Conservation (phyloP, 768 basidiomycete species). For the Lactarius vividus region DNA sequence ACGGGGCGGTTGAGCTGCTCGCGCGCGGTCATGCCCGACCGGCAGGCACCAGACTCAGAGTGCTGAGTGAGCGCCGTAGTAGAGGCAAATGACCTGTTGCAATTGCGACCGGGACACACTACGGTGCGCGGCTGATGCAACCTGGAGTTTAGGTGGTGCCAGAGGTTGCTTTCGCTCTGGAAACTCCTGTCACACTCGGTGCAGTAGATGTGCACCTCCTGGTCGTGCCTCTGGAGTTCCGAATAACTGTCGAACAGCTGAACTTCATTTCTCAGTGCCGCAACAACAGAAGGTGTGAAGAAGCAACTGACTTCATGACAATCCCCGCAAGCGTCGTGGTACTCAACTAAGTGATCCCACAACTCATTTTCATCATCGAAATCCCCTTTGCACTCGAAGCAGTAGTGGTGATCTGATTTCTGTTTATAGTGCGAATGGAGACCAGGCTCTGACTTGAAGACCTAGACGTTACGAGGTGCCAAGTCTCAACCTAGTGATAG, state of each 20-base stretch:
- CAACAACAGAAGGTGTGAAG: neutral
- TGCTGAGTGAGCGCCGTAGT: constrained; percentile 57
- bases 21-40: constrained; percentile 47
- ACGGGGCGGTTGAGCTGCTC: constrained; percentile 24
- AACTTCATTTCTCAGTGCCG: neutral
- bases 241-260: constrained; percentile 2
- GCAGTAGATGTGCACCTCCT: constrained; percentile 43
- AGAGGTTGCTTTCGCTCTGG: constrained; percentile 39
- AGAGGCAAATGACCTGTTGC: constrained; percentile 42
- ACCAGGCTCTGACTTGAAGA: constrained; percentile 42
- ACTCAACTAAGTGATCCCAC: constrained; percentile 3
- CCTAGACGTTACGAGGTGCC: neutral
- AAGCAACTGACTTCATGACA: neutral
- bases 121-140: constrained; percentile 42
- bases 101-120: constrained; percentile 35
- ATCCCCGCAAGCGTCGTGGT: constrained; percentile 12
- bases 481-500: constrained; percentile 1
- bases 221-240: constrained; percentile 22
- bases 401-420: neutral
- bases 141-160: constrained; percentile 53
- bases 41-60: constrained; percentile 58
- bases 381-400: neutral
- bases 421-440: constrained; percentile 47
- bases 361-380: constrained; percentile 7
- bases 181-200: constrained; percentile 45